Conservation (phyloP, 2,329 filamentous ascomycete species). For the Trichothecium sympodiale region DNA sequence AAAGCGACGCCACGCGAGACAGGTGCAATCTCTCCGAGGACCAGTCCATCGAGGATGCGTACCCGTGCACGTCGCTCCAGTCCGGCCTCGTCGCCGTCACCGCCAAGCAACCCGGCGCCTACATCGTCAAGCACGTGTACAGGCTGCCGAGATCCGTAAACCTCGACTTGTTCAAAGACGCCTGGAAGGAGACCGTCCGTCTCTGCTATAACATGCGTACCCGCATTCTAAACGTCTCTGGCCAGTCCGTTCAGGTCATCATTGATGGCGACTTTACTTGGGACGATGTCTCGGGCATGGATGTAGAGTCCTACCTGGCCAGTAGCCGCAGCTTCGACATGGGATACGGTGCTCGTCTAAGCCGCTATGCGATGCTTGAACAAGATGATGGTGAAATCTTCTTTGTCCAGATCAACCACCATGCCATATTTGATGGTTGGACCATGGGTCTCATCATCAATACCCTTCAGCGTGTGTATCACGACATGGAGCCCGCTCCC, state of each 20-base stretch:
- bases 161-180: constrained; percentile 4
- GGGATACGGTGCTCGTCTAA: constrained; percentile 6
- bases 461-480: constrained; percentile 1
- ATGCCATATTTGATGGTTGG: constrained; percentile 12
- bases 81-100: constrained; percentile 23
- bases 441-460: constrained; percentile 5
- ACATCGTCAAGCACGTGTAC: constrained; percentile 17
- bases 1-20: background rate
- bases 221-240: constrained; percentile 5
- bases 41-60: constrained; percentile 16
- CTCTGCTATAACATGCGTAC: constrained; percentile 5
- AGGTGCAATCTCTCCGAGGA: background rate
- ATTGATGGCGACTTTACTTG: constrained; percentile 5
- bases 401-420: constrained; percentile 3
- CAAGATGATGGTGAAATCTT: background rate
- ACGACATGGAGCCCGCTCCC: constrained; percentile 11
- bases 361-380: constrained; percentile 6
- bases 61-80: constrained; percentile 24
- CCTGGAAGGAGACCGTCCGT: constrained; percentile 5
- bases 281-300: constrained; percentile 1
- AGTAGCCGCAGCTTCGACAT: background rate
- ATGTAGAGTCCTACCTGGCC: too few relatives aligned
- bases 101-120: constrained; percentile 16
- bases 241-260: constrained; percentile 5
- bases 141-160: constrained; percentile 9